phyloP scores from a whole-genome alignment of 257 asterid genomes.

The Anisodus acutangulus region DNA sequence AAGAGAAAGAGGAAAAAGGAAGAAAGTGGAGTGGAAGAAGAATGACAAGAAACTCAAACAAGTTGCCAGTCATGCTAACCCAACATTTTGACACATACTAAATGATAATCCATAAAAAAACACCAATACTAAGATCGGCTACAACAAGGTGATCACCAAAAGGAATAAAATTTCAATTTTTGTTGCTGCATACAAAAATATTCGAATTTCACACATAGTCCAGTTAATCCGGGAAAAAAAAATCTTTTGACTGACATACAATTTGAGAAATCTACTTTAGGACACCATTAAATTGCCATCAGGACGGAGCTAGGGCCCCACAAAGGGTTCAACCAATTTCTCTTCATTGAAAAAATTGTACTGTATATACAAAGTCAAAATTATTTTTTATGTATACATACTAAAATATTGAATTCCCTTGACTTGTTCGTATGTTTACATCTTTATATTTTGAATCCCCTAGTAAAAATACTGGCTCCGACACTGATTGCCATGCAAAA shows the following conservation, averaged over 20 bases:
- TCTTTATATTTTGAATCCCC: not conserved
- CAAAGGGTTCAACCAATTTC: too few relatives aligned
- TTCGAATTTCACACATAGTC: not conserved
- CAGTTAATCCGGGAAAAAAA: not conserved
- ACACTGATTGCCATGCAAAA: not conserved
- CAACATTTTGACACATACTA: not conserved
- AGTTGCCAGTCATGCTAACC: not conserved
- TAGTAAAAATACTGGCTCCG: not conserved
- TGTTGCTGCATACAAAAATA: not conserved
- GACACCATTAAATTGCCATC: not conserved
- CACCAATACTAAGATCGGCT: too few relatives aligned
- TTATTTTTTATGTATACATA: too few relatives aligned
- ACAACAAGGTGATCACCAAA: too few relatives aligned
- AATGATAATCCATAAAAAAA: too few relatives aligned
- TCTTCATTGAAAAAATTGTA: too few relatives aligned
- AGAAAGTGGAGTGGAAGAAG: not conserved
- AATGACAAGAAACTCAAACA: not conserved
- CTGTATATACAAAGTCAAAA: too few relatives aligned
- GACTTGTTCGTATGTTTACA: too few relatives aligned
- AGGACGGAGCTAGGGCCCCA: too few relatives aligned
- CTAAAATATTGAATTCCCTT: too few relatives aligned
- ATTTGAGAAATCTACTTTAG: not conserved
- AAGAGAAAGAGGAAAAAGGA: not conserved
- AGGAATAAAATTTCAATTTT: too few relatives aligned
- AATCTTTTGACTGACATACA: not conserved